Evolutionary conservation across 2,329 filamentous ascomycete genomes (phyloP).

Genomic region (Alternaria arborescens): DNA sequence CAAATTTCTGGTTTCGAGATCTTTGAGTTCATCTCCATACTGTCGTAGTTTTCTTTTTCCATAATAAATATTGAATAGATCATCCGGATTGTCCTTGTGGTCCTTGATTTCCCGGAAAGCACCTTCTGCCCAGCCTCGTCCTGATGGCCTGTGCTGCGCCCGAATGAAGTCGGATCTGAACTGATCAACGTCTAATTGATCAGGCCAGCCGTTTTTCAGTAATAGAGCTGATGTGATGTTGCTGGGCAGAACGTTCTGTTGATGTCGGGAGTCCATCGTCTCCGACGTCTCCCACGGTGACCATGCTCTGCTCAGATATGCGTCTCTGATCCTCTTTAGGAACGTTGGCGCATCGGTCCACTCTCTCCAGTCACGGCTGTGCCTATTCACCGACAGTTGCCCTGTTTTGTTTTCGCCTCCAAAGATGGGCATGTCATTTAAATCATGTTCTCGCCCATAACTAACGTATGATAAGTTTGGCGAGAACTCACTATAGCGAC

Average conservation of each 20-base stretch:
- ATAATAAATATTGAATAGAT: background rate
- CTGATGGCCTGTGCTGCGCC: constrained; percentile 11
- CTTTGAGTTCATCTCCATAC: too few relatives aligned
- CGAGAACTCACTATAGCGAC: background rate
- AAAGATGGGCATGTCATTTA: background rate
- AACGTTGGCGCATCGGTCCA: constrained; percentile 20
- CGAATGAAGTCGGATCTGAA: constrained; percentile 26
- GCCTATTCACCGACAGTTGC: background rate
- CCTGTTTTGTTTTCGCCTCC: background rate
- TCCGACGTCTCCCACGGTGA: constrained; percentile 28
- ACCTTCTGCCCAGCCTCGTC: constrained; percentile 10
- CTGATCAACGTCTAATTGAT: constrained; percentile 10
- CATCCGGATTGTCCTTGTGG: constrained; percentile 1
- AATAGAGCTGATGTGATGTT: constrained; percentile 10
- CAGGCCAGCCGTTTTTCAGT: constrained; percentile 21
- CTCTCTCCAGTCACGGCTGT: background rate
- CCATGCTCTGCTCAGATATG: constrained; percentile 14
- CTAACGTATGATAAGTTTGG: too few relatives aligned
- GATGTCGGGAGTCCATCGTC: background rate
- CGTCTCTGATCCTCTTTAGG: constrained; percentile 16
- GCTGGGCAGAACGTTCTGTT: constrained; percentile 6
- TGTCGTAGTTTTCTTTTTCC: background rate
- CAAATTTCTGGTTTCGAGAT: background rate
- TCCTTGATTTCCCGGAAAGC: constrained; percentile 2
- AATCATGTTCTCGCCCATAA: background rate